These are phyloP conservation scores for Capsella bursapastoris DNA, from an alignment of 345 rosid genomes.

Conservation along the genomic window DNA sequence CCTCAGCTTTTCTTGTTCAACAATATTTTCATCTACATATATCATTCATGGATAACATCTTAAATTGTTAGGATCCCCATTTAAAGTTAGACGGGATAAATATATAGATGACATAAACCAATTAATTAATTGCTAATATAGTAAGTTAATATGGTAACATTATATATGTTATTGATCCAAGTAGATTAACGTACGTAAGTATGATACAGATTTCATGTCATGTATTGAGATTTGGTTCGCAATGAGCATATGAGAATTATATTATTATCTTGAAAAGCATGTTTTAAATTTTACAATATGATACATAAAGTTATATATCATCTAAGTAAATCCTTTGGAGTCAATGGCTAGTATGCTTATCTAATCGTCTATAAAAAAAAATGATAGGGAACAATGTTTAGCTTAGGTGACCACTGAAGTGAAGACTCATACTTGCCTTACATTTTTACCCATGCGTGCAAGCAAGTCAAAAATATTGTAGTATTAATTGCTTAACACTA, in stretches of 20 bases:
- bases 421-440: constrained; percentile 17
- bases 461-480: not conserved
- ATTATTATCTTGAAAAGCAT: not conserved
- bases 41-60: not conserved
- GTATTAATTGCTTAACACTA: constrained; percentile 32
- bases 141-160: not conserved
- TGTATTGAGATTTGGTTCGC: not conserved
- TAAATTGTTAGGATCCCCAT: not conserved
- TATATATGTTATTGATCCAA: not conserved
- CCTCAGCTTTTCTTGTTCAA: not conserved
- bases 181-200: not conserved
- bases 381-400: not conserved
- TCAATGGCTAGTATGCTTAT: not conserved
- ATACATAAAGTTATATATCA: not conserved
- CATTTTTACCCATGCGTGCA: constrained; percentile 13
- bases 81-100: not conserved
- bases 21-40: not conserved
- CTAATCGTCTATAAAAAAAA: not conserved
- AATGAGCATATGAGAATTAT: not conserved
- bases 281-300: not conserved
- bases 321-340: not conserved
- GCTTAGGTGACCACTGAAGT: not conserved
- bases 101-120: not conserved
- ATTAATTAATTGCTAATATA: not conserved
- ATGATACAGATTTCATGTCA: not conserved